A percentile compares a stretch with the other conserved stretches of the same genome.
phyloP scores from a whole-genome alignment of 2,329 filamentous ascomycete species.

The Dryadomyces quercivorus region DNA sequence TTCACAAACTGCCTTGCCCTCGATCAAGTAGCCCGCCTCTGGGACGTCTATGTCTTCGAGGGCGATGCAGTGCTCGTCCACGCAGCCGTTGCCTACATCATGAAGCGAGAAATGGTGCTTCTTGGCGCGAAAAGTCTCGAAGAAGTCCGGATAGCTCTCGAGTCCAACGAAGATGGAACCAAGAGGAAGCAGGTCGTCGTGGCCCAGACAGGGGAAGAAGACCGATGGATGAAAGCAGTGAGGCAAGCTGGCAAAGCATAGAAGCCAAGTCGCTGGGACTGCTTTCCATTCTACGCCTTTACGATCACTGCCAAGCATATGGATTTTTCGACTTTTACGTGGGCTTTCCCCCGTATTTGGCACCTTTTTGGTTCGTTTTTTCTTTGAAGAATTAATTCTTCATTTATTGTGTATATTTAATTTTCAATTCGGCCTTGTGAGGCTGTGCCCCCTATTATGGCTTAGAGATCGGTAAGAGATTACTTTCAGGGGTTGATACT shows the following conservation, averaged over 20 bases:
- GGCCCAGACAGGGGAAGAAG: slow-evolving; percentile 33
- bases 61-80: slow-evolving; percentile 61
- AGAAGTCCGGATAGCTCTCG: slow-evolving; percentile 30
- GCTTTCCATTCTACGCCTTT: neutral
- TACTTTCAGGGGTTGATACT: neutral
- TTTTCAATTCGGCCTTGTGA: neutral
- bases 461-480: neutral
- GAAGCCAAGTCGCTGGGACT: too few relatives aligned
- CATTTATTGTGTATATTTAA: slow-evolving; percentile 2
- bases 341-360: too few relatives aligned
- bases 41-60: slow-evolving; percentile 77
- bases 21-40: slow-evolving; percentile 60
- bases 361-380: neutral
- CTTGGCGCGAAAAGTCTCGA: slow-evolving; percentile 31
- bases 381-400: neutral
- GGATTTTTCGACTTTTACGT: neutral
- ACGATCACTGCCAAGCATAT: neutral
- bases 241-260: slow-evolving; percentile 20
- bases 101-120: slow-evolving; percentile 38
- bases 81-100: slow-evolving; percentile 56
- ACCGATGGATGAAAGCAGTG: slow-evolving; percentile 30
- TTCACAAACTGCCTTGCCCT: slow-evolving; percentile 53
- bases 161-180: slow-evolving; percentile 12
- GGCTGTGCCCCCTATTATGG: neutral
- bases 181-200: slow-evolving; percentile 21